Base-by-base conservation (phyloP, 352 stramenopile genomes). In the Globisporangium uncinulatum region DNA sequence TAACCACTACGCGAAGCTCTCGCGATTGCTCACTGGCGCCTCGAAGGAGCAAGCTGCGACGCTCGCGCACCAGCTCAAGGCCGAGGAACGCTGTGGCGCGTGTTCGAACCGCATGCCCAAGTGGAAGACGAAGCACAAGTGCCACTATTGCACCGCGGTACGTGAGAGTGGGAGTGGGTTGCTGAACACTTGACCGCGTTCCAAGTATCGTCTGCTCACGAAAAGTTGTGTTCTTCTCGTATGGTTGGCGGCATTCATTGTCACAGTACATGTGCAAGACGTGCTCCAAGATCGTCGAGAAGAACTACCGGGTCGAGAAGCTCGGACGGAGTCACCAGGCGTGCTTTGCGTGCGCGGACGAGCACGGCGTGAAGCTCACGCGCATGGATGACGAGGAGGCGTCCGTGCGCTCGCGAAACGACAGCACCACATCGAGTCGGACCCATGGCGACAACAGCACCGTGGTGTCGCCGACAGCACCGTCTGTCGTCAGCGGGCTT, bases 1-100 rank as follows among this genome's bases (percentile, higher is more conserved):
- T 50, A 87, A 88, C 62, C 79, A 89, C 56, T 89, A 87, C 66
- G 54, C 83, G 56, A 86, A 85, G 55, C 68, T 83, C 53, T 69
- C 76, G 19, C 66, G 65, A 15, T 67, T 66, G 54, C 72, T 80
- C 47, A 61, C 72, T 5, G 45, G 59, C 4, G 59, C 65, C 19
- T 71, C 70, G 19, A 71, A 65, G 41, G 70, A 65, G 24, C 61
- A 65, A 24, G 66, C 57, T 0, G 59, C 70, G 17, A 67, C 71
- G n/a, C 59, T 67, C n/a, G 69, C 69, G 36, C 60, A 80, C 42
- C 75, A 84, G 48, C 63, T 89, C 24, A 70, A 84, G 50, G 67
- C 68, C 17, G 77, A 87, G 39, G 74, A 70, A 11, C 76, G 75
- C 54, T 89, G 79, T 51, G 76, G 77, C 1, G 75, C 75, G 13